Evolutionary conservation across 371 early-diverging fungal species (phyloP), one percentile per base, ranked within the genome.

Genomic region (Blastocladiella emersonii): DNA sequence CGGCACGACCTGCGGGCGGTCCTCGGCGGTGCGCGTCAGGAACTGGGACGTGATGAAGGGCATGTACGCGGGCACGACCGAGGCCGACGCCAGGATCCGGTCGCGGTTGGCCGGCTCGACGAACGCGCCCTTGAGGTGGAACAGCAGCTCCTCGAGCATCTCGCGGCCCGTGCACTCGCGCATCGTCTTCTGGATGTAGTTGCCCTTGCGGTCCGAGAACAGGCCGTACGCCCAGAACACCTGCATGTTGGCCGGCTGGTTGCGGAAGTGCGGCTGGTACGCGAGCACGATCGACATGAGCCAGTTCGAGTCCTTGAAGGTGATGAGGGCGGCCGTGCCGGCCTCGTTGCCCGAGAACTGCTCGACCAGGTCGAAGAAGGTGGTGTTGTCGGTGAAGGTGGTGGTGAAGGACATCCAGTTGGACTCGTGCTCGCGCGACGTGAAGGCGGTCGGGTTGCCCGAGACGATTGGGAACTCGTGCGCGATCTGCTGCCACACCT

Each of bases 151-250:
- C 10, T 23, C 27, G 30, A 69, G 13, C n/a, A 69, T 63, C 51
- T 69, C 69, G 34, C 35, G 36, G 30, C 69, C 69, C 23, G 67
- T 64, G 64, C 69, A 69, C 36, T 69, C 67, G 36, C 43, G 57
- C 66, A 69, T 69, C n/a, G 69, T 61, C 53, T 69, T 69, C 61
- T 64, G 61, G 59, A 69, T 62, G 57, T 63, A 69, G 62, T 69
- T 56, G 27, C 69, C 69, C 30, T 49, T 57, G 23, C 34, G 60
- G 32, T 69, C 65, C 1, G 63, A 57, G 63, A 61, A 61, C 8
- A 69, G 62, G 5, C 62, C 64, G 57, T 69, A 69, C 15, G 60
- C 69, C 69, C 69, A 69, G 45, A 67, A 64, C 0, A 69, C 69
- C 5, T 51, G 17, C 27, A 61, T 62, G 51, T 64, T 37, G 12